These are phyloP conservation scores for Benincasa hispida DNA, from an alignment of 306 rosid genomes.

Conservation along the genomic window DNA sequence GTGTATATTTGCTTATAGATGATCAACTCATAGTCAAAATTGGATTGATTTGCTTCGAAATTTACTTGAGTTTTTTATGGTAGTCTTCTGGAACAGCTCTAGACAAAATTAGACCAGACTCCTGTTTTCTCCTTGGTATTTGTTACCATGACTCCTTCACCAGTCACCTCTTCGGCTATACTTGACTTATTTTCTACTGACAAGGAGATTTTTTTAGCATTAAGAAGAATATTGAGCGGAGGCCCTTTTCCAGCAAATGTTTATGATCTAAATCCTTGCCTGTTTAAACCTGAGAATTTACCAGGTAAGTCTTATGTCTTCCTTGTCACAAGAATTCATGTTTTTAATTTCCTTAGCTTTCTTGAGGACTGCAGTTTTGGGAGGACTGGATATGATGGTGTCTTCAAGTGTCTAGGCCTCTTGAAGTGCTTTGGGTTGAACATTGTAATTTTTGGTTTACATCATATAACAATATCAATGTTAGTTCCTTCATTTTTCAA, in stretches of 20 bases:
- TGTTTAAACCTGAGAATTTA: slow-evolving; percentile 7
- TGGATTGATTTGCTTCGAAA: neutral
- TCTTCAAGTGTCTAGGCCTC: neutral
- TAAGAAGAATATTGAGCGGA: slow-evolving; percentile 9
- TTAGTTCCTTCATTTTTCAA: neutral
- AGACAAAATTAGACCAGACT: neutral
- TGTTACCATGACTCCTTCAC: slow-evolving; percentile 13
- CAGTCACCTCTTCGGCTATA: neutral
- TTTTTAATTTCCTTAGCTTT: neutral
- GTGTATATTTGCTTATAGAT: neutral
- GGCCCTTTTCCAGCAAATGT: slow-evolving; percentile 23
- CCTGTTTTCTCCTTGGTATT: neutral
- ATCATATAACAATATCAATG: neutral
- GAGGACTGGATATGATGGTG: neutral
- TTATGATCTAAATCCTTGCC: slow-evolving; percentile 15
- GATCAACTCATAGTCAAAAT: neutral
- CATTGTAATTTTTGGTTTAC: neutral
- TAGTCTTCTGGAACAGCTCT: neutral
- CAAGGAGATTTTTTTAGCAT: slow-evolving; percentile 1
- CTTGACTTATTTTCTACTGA: neutral
- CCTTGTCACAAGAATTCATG: neutral
- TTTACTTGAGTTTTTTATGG: neutral
- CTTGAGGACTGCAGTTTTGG: neutral
- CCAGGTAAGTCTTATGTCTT: slow-evolving; percentile 15
- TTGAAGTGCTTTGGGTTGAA: neutral